A percentile compares a stretch with the other conserved stretches of the same genome.
phyloP scores from a whole-genome alignment of 2,329 filamentous ascomycete species.

The Apiospora kogelbergensis region DNA sequence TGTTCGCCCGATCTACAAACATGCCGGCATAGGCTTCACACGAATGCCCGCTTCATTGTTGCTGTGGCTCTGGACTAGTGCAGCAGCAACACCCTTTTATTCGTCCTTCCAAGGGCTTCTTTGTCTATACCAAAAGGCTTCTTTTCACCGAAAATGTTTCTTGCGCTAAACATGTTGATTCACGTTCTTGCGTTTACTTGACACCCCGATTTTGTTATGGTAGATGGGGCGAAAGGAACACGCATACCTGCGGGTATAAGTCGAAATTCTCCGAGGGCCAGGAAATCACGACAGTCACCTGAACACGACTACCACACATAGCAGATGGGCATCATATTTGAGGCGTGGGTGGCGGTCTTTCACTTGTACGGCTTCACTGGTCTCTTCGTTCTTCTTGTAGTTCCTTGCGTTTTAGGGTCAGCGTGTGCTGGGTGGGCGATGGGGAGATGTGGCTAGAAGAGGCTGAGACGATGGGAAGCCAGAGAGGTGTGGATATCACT shows the following conservation, averaged over 20 bases:
- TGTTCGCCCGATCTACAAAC: background rate
- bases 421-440: constrained; percentile 6
- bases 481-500: constrained; percentile 8
- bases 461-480: constrained; percentile 3
- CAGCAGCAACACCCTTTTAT: constrained; percentile 20
- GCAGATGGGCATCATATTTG: constrained; percentile 2
- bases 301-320: background rate
- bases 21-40: constrained; percentile 5
- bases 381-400: constrained; percentile 9
- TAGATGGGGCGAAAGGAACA: constrained; percentile 34
- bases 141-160: constrained; percentile 16
- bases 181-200: constrained; percentile 27
- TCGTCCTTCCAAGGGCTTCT: constrained; percentile 19
- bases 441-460: background rate
- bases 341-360: constrained; percentile 9
- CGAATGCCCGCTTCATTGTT: constrained; percentile 17
- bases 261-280: background rate
- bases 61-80: constrained; percentile 24
- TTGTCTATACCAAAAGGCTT: constrained; percentile 31
- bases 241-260: constrained; percentile 11
- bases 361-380: constrained; percentile 7
- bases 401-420: constrained; percentile 9
- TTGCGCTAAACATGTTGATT: constrained; percentile 10
- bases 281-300: background rate
- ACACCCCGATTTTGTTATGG: constrained; percentile 29